These are phyloP conservation scores for Podaxis sp. DNA, from an alignment of 768 basidiomycete genomes.

Conservation along the genomic window DNA sequence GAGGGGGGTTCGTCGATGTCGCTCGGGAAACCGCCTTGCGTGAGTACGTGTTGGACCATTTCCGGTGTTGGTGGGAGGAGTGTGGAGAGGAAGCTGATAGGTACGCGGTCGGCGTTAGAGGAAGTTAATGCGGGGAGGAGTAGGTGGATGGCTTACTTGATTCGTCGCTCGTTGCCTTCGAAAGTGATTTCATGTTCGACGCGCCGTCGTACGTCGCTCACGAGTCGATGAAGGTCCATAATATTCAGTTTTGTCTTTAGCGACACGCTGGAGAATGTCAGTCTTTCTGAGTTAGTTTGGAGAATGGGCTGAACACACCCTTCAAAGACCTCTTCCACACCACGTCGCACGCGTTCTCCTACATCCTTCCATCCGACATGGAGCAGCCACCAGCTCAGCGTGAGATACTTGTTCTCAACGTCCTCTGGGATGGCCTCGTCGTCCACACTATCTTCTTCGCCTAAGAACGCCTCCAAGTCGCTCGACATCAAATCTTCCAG, in stretches of 20 bases:
- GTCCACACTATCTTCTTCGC: constrained; percentile 16
- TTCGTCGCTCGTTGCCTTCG: constrained; percentile 56
- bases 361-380: constrained; percentile 24
- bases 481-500: constrained; percentile 25
- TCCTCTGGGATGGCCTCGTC: constrained; percentile 49
- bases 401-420: constrained; percentile 47
- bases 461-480: constrained; percentile 21
- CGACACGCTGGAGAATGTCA: constrained; percentile 58
- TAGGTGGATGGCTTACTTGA: constrained; percentile 41
- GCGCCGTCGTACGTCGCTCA: constrained; percentile 72
- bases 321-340: constrained; percentile 61
- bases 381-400: constrained; percentile 22
- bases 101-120: constrained; percentile 2
- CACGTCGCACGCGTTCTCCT: constrained; percentile 21
- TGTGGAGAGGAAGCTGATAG: constrained; percentile 65
- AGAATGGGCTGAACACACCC: constrained; percentile 49
- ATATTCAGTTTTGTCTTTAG: constrained; percentile 74
- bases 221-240: constrained; percentile 64
- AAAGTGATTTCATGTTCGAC: constrained; percentile 74
- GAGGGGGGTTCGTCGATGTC: constrained; percentile 6
- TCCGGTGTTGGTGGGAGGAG: constrained; percentile 76
- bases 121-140: constrained; percentile 6
- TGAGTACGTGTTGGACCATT: constrained; percentile 66
- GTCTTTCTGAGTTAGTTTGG: not conserved
- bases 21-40: constrained; percentile 56